Evolutionary conservation across 2,329 filamentous ascomycete genomes (phyloP), one percentile per base, ranked within the genome.

Genomic region (Verticillium zaregamsianum): DNA sequence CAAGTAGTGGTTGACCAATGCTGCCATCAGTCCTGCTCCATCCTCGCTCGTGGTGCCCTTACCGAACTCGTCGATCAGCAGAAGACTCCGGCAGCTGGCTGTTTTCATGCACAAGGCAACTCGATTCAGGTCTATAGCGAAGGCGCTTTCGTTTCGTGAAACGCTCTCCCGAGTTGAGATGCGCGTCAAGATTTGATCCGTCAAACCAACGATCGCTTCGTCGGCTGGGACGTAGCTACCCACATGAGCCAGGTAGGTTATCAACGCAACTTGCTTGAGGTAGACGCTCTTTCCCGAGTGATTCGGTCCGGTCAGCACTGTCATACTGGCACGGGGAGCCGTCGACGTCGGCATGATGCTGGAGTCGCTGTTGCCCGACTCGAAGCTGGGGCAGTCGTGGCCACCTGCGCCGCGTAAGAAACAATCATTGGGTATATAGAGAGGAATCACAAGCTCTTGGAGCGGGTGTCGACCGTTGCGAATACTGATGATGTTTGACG

Each of bases 261-360:
- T 95, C 58, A 97, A 79, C 5, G 93, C 95, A 35, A 92, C 86
- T 73, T 99, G 94, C 74, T 96, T 99, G 71, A 98, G 82, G 74
- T 97, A 98, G 0, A 98, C 86, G 68, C 93, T 98, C 74, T 99
- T 99, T 0, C 95, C 95, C 0, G 95, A 98, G 72, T 95, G 96
- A 68, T 99, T 99, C 5, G 95, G 93, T 0, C 95, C 95, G 0
- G 95, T 98, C 68, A 99, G 75, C 6, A 97, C 78, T 14, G 97
- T 73, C 76, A 92, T 89, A 66, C 85, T 92, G 14, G 40, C 40
- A 66, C 64, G 45, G 9, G 23, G 28, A 1, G 20, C 6, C 5
- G 17, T 33, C 5, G 4, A 15, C 14, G 17, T 33, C 55, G 55
- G 28, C 28, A 9, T n/a, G 5, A 6, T 31, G 14, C 9, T n/a